Conservation (phyloP, 2,329 filamentous ascomycete genomes). For the Neocucurbitaria cava region DNA sequence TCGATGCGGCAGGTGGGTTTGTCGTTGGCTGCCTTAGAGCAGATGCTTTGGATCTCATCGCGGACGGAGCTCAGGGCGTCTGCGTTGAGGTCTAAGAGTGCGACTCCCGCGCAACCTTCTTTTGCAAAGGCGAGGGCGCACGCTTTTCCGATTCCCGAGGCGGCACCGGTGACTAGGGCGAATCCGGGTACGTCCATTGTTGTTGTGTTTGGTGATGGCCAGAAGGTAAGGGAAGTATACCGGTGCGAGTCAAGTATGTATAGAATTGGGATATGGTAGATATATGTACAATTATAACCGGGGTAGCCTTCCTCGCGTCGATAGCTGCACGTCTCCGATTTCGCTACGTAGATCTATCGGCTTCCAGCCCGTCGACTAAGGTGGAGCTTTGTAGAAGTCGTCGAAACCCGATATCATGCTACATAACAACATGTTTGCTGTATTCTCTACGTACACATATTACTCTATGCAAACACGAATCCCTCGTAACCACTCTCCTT, state of each 20-base stretch:
- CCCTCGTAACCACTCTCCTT: conserved; percentile 26
- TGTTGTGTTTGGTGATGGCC: background rate
- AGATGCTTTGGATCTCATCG: conserved; percentile 13
- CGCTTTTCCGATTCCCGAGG: conserved; percentile 26
- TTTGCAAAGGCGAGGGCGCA: conserved; percentile 26
- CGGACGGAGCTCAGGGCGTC: conserved; percentile 19
- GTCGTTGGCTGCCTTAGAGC: background rate
- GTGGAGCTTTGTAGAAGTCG: background rate
- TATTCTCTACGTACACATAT: background rate
- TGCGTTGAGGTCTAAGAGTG: conserved; percentile 25
- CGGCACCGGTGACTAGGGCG: conserved; percentile 26
- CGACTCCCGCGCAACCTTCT: conserved; percentile 27
- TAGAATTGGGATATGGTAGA: background rate
- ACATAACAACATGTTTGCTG: background rate
- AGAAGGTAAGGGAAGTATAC: background rate
- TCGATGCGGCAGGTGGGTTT: conserved; percentile 2
- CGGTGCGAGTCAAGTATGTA: background rate
- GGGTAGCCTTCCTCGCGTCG: background rate
- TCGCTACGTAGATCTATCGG: background rate
- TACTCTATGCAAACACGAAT: conserved; percentile 16
- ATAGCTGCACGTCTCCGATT: background rate
- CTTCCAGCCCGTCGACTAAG: background rate
- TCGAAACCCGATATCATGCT: background rate
- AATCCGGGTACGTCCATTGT: conserved; percentile 33
- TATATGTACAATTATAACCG: background rate